Evolutionary conservation across 2,329 filamentous ascomycete species (phyloP).

Genomic region (Colletotrichum tabaci): DNA sequence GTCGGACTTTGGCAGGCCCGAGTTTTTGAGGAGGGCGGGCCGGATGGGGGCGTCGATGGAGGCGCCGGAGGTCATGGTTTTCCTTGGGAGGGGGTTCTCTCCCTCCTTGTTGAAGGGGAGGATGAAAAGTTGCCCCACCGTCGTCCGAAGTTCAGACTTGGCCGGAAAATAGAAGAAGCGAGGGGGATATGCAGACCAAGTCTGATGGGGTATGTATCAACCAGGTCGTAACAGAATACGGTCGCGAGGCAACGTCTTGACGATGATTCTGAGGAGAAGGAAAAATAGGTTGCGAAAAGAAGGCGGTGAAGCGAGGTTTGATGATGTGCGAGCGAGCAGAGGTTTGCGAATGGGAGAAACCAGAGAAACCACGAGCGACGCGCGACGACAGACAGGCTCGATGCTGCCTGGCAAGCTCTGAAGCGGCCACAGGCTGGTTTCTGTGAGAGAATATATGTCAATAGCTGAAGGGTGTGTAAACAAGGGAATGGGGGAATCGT

Average conservation of each 20-base stretch:
- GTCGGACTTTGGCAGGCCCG: conserved; percentile 54
- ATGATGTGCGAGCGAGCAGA: not conserved
- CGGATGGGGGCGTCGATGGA: conserved; percentile 41
- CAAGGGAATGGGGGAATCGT: not conserved
- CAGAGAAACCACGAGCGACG: conserved; percentile 14
- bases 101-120: not conserved
- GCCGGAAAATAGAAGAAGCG: not conserved
- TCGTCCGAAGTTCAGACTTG: conserved; percentile 19
- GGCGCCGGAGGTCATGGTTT: conserved; percentile 34
- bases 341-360: not conserved
- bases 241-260: conserved; percentile 3
- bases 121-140: conserved; percentile 18
- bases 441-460: not conserved
- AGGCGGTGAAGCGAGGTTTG: not conserved
- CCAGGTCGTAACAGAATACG: not conserved
- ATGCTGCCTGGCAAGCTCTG: conserved; percentile 6
- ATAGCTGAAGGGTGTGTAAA: not conserved
- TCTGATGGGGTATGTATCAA: conserved; percentile 19
- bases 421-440: not conserved
- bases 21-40: conserved; percentile 39
- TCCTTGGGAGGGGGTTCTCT: not conserved
- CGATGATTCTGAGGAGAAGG: not conserved
- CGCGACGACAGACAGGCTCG: conserved; percentile 2
- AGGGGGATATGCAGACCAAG: conserved; percentile 3
- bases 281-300: not conserved